A percentile compares a stretch with the other conserved stretches of the same genome.
Conservation (phyloP, 208 protist genomes). For the Strigomonas culicis region DNA sequence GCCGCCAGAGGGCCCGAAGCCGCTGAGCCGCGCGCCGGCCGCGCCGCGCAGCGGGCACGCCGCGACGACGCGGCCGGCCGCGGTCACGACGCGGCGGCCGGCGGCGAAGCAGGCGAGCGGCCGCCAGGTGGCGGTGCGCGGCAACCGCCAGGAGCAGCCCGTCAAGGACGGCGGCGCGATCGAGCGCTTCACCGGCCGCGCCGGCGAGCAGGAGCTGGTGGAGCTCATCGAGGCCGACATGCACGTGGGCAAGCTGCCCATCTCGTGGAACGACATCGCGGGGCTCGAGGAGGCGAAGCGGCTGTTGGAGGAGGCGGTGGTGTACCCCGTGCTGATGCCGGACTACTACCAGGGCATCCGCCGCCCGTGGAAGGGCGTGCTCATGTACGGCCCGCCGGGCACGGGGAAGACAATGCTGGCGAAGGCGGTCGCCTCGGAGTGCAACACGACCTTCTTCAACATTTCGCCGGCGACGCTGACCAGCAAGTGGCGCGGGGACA, state of each 20-base stretch:
- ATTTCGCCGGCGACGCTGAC: slow-evolving; percentile 91
- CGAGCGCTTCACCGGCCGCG: slow-evolving; percentile 49
- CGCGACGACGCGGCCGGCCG: not conserved
- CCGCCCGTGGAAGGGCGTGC: slow-evolving; percentile 89
- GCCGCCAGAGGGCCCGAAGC: not conserved
- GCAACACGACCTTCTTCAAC: slow-evolving; percentile 94
- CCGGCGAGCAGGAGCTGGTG: slow-evolving; percentile 81
- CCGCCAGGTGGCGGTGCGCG: slow-evolving; percentile 5
- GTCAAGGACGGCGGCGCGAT: slow-evolving; percentile 7
- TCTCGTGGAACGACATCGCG: slow-evolving; percentile 88
- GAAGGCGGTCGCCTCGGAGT: slow-evolving; percentile 91
- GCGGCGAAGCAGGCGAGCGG: slow-evolving; percentile 5
- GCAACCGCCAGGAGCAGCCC: not conserved
- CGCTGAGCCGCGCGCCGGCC: not conserved
- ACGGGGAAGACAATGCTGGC: slow-evolving; percentile 94
- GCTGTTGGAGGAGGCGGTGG: slow-evolving; percentile 90
- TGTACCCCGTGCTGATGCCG: slow-evolving; percentile 91
- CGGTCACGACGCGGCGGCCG: not conserved
- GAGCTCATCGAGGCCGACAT: slow-evolving; percentile 85
- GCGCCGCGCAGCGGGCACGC: not conserved
- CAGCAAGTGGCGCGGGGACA: slow-evolving; percentile 93
- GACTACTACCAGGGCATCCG: slow-evolving; percentile 92
- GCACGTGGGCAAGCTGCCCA: slow-evolving; percentile 50
- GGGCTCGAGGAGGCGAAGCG: slow-evolving; percentile 90
- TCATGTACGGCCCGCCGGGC: slow-evolving; percentile 91